These are phyloP conservation scores for Halophytophthora polymorphica DNA, from an alignment of 352 stramenopile genomes.

Conservation along the genomic window DNA sequence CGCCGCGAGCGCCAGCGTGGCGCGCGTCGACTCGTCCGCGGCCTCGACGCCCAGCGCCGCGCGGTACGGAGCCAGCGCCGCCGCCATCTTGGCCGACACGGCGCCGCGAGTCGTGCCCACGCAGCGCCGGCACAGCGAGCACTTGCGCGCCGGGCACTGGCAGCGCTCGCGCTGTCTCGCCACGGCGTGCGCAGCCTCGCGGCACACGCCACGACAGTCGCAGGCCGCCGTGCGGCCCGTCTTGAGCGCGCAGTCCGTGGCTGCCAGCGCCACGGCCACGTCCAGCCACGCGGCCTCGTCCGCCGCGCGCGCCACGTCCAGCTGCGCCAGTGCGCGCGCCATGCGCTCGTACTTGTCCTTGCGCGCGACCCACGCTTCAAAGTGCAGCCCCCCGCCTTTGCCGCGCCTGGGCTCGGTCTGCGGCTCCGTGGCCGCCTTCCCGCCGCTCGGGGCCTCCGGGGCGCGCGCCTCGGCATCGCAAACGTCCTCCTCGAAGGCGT, in stretches of 20 bases:
- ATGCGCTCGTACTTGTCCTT: conserved; percentile 89
- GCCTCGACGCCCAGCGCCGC: conserved; percentile 9
- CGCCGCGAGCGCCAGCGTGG: conserved; percentile 45
- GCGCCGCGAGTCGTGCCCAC: conserved; percentile 49
- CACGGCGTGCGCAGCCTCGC: conserved; percentile 55
- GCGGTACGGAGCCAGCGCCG: conserved; percentile 49
- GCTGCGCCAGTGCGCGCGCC: conserved; percentile 46
- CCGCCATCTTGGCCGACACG: conserved; percentile 67
- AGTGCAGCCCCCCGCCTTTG: conserved; percentile 42
- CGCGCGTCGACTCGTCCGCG: conserved; percentile 20
- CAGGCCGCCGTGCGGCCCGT: conserved; percentile 65
- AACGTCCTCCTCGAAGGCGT: conserved; percentile 64
- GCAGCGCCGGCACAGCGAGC: conserved; percentile 70
- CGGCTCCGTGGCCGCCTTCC: conserved; percentile 2
- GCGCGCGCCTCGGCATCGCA: conserved; percentile 14
- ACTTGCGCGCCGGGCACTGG: conserved; percentile 78
- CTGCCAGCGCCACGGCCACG: conserved; percentile 67
- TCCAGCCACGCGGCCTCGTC: conserved; percentile 68
- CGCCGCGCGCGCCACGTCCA: conserved; percentile 62
- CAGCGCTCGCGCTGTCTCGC: conserved; percentile 71
- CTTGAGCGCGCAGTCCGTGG: conserved; percentile 77
- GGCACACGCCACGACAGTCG: conserved; percentile 69
- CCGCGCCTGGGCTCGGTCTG: conserved; percentile 11
- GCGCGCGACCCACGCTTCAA: conserved; percentile 79
- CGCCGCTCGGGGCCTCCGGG: conserved; percentile 8